Percentiles rank a stretch among this genome's conserved stretches.
Conservation (phyloP, 352 stramenopile genomes). For the Poterioochromonas sp. region DNA sequence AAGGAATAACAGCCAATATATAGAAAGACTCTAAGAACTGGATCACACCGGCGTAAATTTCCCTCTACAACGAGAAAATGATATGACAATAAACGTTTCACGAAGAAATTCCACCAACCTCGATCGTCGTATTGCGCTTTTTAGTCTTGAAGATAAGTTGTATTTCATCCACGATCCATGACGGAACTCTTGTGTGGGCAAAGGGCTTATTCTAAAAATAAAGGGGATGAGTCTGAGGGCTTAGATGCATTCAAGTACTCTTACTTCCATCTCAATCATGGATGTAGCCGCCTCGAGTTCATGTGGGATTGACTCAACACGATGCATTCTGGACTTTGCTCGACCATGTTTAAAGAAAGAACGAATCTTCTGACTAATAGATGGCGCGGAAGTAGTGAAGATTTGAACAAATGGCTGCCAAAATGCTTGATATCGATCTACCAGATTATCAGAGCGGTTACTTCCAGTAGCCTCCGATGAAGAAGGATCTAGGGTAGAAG, state of each 20-base stretch:
- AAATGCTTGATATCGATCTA: no score
- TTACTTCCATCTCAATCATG: neutral
- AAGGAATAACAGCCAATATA: slow-evolving; percentile 7
- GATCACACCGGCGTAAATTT: slow-evolving; percentile 17
- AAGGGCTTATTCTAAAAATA: neutral
- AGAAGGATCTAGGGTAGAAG: no score
- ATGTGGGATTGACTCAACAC: neutral
- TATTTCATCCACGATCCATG: neutral
- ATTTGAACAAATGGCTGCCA: no score
- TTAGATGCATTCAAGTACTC: neutral
- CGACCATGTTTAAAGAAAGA: no score
- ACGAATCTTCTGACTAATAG: no score
- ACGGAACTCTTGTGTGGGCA: neutral
- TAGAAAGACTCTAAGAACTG: slow-evolving; percentile 28
- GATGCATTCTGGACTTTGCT: neutral
- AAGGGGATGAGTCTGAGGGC: no score
- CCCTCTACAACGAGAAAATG: neutral
- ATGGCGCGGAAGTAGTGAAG: no score
- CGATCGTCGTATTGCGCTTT: slow-evolving; percentile 12
- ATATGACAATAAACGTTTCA: neutral
- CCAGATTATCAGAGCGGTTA: no score
- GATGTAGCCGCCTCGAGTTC: neutral
- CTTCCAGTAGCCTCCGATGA: no score
- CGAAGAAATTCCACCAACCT: neutral
- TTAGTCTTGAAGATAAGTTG: slow-evolving; percentile 10